These are phyloP conservation scores for Aspergillus ostianus DNA, from an alignment of 495 filamentous ascomycete species.

Conservation along the genomic window DNA sequence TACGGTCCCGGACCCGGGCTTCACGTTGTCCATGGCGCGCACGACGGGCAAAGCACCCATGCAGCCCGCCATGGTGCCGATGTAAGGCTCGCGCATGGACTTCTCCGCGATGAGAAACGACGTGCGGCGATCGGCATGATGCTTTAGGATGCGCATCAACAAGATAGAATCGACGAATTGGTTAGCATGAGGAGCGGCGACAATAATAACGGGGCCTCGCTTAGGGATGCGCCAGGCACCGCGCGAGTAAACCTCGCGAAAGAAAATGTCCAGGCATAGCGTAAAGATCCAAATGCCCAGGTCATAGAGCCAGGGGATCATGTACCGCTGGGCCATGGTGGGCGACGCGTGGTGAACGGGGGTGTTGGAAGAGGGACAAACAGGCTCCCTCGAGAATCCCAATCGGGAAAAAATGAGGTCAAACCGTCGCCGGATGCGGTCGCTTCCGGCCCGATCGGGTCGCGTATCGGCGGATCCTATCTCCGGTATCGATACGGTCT, in stretches of 20 bases:
- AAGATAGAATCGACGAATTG: constrained; percentile 98
- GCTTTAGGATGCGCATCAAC: constrained; percentile 82
- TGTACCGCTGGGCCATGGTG: background rate
- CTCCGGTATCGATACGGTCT: background rate
- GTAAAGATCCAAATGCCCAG: constrained; percentile 78
- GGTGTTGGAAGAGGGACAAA: too few relatives aligned
- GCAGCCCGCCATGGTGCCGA: constrained; percentile 74
- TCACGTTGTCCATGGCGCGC: constrained; percentile 83
- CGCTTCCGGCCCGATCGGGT: background rate
- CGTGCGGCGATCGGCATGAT: constrained; percentile 82
- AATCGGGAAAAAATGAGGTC: background rate
- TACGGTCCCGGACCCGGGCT: constrained; percentile 72
- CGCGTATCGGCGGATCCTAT: background rate
- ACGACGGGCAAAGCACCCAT: constrained; percentile 87
- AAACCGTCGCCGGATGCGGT: background rate
- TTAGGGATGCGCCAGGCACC: constrained; percentile 90
- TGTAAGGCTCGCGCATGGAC: constrained; percentile 82
- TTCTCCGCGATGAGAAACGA: constrained; percentile 92
- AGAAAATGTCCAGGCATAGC: constrained; percentile 89
- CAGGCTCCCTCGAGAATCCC: background rate
- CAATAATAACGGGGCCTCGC: constrained; percentile 86
- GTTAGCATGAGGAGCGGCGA: constrained; percentile 98
- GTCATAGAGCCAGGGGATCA: constrained; percentile 67
- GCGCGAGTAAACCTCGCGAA: constrained; percentile 93
- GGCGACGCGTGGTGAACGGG: too few relatives aligned